Conservation (phyloP, 2,329 filamentous ascomycete genomes). For the Daldinia sp. region DNA sequence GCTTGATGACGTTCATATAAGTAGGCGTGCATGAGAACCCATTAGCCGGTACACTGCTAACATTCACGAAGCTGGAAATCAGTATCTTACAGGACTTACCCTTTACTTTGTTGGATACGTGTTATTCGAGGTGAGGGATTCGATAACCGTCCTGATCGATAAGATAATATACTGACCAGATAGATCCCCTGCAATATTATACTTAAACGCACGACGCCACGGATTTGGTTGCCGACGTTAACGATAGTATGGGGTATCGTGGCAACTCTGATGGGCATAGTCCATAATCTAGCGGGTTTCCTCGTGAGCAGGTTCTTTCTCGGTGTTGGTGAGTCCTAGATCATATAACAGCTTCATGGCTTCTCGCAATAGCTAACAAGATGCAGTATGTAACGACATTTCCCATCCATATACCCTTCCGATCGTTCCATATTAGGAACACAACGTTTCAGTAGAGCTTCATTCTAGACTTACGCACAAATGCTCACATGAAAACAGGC, state of each 20-base stretch:
- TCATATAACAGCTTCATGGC: no score
- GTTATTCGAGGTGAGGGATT: slow-evolving; percentile 63
- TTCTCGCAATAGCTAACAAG: slow-evolving; percentile 14
- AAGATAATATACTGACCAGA: slow-evolving; percentile 21
- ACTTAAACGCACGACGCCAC: slow-evolving; percentile 69
- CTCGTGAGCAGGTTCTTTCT: slow-evolving; percentile 67
- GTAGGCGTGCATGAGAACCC: slow-evolving; percentile 52
- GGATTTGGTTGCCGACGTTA: slow-evolving; percentile 68
- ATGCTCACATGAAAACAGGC: slow-evolving; percentile 46
- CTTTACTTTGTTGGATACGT: slow-evolving; percentile 74
- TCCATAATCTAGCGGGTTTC: slow-evolving; percentile 64
- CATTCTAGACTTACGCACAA: not conserved
- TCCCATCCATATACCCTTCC: not conserved
- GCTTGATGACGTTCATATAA: slow-evolving; percentile 63
- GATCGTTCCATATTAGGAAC: not conserved
- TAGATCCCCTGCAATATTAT: slow-evolving; percentile 72
- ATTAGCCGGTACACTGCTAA: slow-evolving; percentile 8
- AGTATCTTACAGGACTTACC: slow-evolving; percentile 74
- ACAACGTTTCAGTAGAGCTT: not conserved
- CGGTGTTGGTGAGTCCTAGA: slow-evolving; percentile 55
- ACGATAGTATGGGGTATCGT: slow-evolving; percentile 69
- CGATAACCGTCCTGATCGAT: slow-evolving; percentile 1
- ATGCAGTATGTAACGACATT: slow-evolving; percentile 27
- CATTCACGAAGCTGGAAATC: slow-evolving; percentile 61
- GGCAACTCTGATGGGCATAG: slow-evolving; percentile 64